A percentile compares a stretch with the other conserved stretches of the same genome.
Conservation (phyloP, 208 protist genomes). For the Herpetomonas tarakana region DNA sequence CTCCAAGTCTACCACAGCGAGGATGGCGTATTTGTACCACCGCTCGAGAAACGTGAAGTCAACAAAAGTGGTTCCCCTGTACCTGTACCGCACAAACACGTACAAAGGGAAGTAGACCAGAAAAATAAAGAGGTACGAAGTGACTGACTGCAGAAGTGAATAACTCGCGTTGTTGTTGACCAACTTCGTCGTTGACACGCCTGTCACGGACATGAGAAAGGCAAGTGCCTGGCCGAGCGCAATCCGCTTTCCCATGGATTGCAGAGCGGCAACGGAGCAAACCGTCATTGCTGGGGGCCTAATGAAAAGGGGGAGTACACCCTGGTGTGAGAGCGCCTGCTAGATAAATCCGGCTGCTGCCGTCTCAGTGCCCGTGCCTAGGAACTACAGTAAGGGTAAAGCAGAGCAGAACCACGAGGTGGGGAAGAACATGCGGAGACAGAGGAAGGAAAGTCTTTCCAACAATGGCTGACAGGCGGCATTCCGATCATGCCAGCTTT, state of each 20-base stretch:
- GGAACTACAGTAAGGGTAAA: no score
- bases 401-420: no score
- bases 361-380: no score
- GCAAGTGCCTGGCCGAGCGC: slow-evolving; percentile 80
- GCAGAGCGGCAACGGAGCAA: slow-evolving; percentile 14
- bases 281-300: neutral
- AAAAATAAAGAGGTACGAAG: slow-evolving; percentile 73
- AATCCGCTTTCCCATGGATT: slow-evolving; percentile 39
- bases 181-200: slow-evolving; percentile 79
- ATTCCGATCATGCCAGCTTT: no score
- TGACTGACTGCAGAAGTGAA: slow-evolving; percentile 79
- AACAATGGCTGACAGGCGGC: no score
- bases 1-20: slow-evolving; percentile 90
- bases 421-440: no score
- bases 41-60: slow-evolving; percentile 57
- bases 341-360: no score
- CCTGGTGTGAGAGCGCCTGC: no score
- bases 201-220: slow-evolving; percentile 84
- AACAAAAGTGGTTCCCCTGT: slow-evolving; percentile 28
- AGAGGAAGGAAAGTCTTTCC: no score
- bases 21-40: slow-evolving; percentile 86
- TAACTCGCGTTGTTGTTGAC: slow-evolving; percentile 84
- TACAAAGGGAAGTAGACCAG: slow-evolving; percentile 58
- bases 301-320: no score
- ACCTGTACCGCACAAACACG: slow-evolving; percentile 39